A percentile compares a stretch with the other conserved stretches of the same genome.
phyloP scores from a whole-genome alignment of 2,329 filamentous ascomycete genomes.

The Botrytis porri region DNA sequence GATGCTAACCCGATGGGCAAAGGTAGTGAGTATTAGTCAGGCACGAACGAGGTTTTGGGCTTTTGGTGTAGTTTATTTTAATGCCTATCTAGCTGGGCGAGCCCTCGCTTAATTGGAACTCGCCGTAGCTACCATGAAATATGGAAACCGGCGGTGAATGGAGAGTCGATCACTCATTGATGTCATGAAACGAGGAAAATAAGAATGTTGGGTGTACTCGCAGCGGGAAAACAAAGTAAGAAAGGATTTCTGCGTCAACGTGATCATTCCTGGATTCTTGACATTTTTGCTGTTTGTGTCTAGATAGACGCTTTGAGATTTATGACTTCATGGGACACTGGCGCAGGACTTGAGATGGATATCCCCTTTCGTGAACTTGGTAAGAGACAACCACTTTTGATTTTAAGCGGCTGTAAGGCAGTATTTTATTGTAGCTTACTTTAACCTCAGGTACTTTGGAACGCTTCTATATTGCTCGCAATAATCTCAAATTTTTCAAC shows the following conservation, averaged over 20 bases:
- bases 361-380: slow-evolving; percentile 3
- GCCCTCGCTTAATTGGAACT: slow-evolving; percentile 2
- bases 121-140: slow-evolving; percentile 3
- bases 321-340: slow-evolving; percentile 3
- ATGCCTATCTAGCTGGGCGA: slow-evolving; percentile 1
- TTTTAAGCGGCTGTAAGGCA: slow-evolving; percentile 3
- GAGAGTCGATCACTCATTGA: slow-evolving; percentile 2
- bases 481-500: slow-evolving; percentile 30
- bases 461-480: slow-evolving; percentile 27
- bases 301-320: slow-evolving; percentile 4
- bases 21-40: slow-evolving; percentile 4
- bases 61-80: slow-evolving; percentile 5
- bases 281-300: slow-evolving; percentile 3
- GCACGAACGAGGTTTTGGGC: slow-evolving; percentile 1
- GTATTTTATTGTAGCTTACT: slow-evolving; percentile 5
- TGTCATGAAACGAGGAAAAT: slow-evolving; percentile 4
- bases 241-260: slow-evolving; percentile 3
- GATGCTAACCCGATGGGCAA: slow-evolving; percentile 3
- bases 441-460: slow-evolving; percentile 25
- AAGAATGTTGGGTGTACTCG: slow-evolving; percentile 2
- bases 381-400: slow-evolving; percentile 3
- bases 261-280: slow-evolving; percentile 2
- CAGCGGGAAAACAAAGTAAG: slow-evolving; percentile 2
- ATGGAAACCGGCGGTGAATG: slow-evolving; percentile 1
- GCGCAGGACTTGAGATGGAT: slow-evolving; percentile 3